Percentiles rank a stretch among this genome's conserved stretches.
Conservation (phyloP, 2,329 filamentous ascomycete species). For the Ilyonectria sp. region DNA sequence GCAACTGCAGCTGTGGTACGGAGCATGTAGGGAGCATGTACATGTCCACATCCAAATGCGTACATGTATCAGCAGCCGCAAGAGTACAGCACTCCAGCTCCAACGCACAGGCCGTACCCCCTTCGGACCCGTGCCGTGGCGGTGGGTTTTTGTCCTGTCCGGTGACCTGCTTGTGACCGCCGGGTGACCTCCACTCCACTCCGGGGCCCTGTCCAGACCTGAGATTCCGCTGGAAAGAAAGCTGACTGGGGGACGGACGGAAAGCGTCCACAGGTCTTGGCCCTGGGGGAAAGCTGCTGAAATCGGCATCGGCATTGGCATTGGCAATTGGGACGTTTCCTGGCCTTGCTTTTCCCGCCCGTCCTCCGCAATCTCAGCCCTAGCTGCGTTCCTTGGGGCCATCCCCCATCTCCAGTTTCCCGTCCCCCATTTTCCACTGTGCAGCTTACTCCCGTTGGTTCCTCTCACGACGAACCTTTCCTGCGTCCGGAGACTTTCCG, state of each 20-base stretch:
- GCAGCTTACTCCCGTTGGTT: neutral
- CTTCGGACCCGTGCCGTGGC: slow-evolving; percentile 38
- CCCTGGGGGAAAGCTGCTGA: neutral
- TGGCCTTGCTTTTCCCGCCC: slow-evolving; percentile 6
- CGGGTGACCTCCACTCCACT: slow-evolving; percentile 25
- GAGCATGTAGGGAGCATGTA: neutral
- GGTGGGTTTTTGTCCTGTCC: slow-evolving; percentile 28
- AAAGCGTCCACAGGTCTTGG: neutral
- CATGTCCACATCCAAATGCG: neutral
- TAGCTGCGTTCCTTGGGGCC: slow-evolving; percentile 23
- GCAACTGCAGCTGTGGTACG: neutral
- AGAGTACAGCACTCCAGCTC: neutral
- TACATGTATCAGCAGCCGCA: neutral
- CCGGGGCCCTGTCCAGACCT: neutral
- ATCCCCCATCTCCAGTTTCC: neutral
- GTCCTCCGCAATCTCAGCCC: slow-evolving; percentile 40
- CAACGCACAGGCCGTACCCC: slow-evolving; percentile 2
- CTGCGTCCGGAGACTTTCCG: slow-evolving; percentile 30
- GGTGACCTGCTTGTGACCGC: slow-evolving; percentile 27
- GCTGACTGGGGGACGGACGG: slow-evolving; percentile 3
- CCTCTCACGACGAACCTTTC: slow-evolving; percentile 12
- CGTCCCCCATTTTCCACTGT: neutral
- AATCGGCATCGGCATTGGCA: slow-evolving; percentile 5
- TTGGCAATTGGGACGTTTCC: slow-evolving; percentile 3
- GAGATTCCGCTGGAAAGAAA: neutral